Evolutionary conservation across 1,139 yeast genomes (phyloP).

Genomic region (Protomyces lactucae-debilis): DNA sequence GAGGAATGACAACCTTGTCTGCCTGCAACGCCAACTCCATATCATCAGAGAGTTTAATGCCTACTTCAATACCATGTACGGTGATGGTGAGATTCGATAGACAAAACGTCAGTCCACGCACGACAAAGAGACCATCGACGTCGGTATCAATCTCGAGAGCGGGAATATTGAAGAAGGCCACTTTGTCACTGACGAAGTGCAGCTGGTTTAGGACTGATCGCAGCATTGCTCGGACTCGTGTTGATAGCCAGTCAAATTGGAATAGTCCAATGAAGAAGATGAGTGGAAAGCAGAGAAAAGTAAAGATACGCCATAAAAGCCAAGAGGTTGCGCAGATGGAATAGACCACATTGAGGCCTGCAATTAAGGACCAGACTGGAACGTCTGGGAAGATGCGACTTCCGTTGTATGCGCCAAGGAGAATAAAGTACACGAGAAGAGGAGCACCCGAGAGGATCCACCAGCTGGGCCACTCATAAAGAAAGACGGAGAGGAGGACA

Average conservation of each 20-base stretch:
- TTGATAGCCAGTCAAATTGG: conserved; percentile 11
- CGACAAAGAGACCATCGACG: conserved; percentile 24
- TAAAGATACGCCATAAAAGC: conserved; percentile 18
- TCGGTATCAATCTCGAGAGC: conserved; percentile 25
- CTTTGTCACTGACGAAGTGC: conserved; percentile 21
- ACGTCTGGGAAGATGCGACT: conserved; percentile 15
- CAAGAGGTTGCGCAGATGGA: conserved; percentile 19
- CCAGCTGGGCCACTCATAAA: conserved; percentile 24
- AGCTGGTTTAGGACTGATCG: conserved; percentile 5
- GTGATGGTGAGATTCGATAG: conserved; percentile 12
- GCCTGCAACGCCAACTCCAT: conserved; percentile 22
- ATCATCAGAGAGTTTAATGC: conserved; percentile 22
- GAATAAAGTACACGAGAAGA: conserved; percentile 11
- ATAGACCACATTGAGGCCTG: conserved; percentile 3
- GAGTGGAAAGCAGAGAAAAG: background rate
- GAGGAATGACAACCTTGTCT: conserved; percentile 11
- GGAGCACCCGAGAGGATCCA: conserved; percentile 22
- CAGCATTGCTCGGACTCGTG: conserved; percentile 1
- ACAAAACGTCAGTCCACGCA: conserved; percentile 14
- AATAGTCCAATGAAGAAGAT: conserved; percentile 18
- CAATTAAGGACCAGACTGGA: conserved; percentile 15
- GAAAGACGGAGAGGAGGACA: background rate
- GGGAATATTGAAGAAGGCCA: conserved; percentile 24
- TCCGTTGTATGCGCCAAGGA: conserved; percentile 13
- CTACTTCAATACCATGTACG: conserved; percentile 23